Evolutionary conservation across 805 yeast genomes (phyloP).

Genomic region (Scheffersomyces amazonensis): DNA sequence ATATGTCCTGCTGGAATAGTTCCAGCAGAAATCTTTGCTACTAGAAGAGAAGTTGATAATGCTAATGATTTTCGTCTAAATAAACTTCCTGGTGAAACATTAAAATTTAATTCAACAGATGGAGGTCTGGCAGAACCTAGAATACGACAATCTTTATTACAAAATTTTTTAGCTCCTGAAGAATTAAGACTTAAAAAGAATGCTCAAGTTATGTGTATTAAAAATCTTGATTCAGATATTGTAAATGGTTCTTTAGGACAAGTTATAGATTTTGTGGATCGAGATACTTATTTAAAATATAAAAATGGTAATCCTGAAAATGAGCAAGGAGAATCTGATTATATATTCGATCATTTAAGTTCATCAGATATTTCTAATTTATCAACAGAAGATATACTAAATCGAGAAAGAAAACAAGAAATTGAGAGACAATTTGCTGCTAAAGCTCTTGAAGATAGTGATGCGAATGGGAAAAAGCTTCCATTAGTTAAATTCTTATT

Average conservation of each 20-base stretch:
- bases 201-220: slow-evolving; percentile 82
- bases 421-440: slow-evolving; percentile 41
- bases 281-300: slow-evolving; percentile 34
- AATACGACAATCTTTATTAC: slow-evolving; percentile 42
- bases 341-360: slow-evolving; percentile 9
- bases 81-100: slow-evolving; percentile 42
- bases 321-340: slow-evolving; percentile 12
- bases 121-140: slow-evolving; percentile 48
- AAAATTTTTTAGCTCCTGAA: slow-evolving; percentile 62
- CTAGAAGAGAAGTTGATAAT: slow-evolving; percentile 66
- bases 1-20: slow-evolving; percentile 54
- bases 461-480: slow-evolving; percentile 44
- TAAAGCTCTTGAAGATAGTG: no score
- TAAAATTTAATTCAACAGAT: slow-evolving; percentile 50
- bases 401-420: slow-evolving; percentile 46
- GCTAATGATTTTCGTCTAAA: slow-evolving; percentile 56
- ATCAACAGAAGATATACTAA: slow-evolving; percentile 16
- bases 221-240: slow-evolving; percentile 66
- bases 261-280: slow-evolving; percentile 53
- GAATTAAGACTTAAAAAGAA: slow-evolving; percentile 57
- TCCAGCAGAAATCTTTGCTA: slow-evolving; percentile 74
- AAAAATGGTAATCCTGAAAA: slow-evolving; percentile 4
- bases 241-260: slow-evolving; percentile 80
- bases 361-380: not conserved
- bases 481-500: slow-evolving; percentile 79